phyloP scores from a whole-genome alignment of 2,329 filamentous ascomycete species.

The Talaromyces sp. region DNA sequence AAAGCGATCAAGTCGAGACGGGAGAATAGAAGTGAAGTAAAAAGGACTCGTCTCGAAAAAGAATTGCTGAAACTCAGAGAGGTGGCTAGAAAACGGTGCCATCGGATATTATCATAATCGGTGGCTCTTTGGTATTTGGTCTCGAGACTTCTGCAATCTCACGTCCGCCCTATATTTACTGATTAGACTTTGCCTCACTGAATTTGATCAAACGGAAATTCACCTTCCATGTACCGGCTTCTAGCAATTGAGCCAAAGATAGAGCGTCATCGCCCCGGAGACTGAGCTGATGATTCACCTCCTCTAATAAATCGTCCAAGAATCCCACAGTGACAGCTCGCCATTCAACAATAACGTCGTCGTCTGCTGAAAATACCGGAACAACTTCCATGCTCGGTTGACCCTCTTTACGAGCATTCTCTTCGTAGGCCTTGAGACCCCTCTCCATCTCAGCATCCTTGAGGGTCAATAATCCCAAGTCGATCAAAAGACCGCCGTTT shows the following conservation, averaged over 20 bases:
- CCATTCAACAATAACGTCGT: slow-evolving; percentile 79
- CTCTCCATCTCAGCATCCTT: slow-evolving; percentile 67
- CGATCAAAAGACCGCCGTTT: slow-evolving; percentile 82
- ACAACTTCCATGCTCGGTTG: slow-evolving; percentile 70
- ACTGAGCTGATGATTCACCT: slow-evolving; percentile 65
- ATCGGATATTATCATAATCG: slow-evolving; percentile 93
- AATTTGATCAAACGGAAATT: slow-evolving; percentile 27
- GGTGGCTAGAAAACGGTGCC: slow-evolving; percentile 79
- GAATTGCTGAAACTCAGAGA: background rate
- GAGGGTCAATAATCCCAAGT: slow-evolving; percentile 75
- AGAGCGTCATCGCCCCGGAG: slow-evolving; percentile 67
- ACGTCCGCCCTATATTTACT: slow-evolving; percentile 65
- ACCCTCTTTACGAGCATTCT: slow-evolving; percentile 68
- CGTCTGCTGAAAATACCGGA: slow-evolving; percentile 67
- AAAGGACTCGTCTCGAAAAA: background rate
- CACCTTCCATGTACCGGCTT: slow-evolving; percentile 98
- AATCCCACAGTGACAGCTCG: slow-evolving; percentile 71
- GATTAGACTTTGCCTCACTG: background rate
- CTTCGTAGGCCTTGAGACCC: slow-evolving; percentile 65
- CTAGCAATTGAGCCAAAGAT: slow-evolving; percentile 80
- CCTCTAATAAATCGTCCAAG: slow-evolving; percentile 64
- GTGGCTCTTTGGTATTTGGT: slow-evolving; percentile 93
- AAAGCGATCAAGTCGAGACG: background rate
- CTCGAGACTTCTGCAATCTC: slow-evolving; percentile 94
- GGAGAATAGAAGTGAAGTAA: background rate